These are phyloP conservation scores for Dionaea muscipula DNA, from an alignment of 179 eudicot genomes.

Conservation along the genomic window DNA sequence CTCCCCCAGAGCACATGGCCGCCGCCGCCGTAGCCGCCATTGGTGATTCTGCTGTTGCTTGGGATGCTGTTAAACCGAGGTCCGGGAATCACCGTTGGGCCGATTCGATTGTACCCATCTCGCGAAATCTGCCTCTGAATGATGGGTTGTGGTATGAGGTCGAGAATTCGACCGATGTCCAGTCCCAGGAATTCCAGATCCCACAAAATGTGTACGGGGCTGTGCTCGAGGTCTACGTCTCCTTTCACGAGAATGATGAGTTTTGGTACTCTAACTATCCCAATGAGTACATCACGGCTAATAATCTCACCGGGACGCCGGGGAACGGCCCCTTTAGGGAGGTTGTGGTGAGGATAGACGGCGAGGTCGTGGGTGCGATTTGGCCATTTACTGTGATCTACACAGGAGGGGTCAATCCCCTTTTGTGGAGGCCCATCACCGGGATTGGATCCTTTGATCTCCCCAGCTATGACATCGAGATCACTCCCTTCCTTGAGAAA, in stretches of 20 bases:
- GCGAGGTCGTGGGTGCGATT: constrained; percentile 49
- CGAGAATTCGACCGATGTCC: constrained; percentile 36
- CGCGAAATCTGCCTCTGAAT: constrained; percentile 50
- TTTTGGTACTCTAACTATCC: constrained; percentile 68
- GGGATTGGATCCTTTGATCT: constrained; percentile 83
- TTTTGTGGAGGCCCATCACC: constrained; percentile 77
- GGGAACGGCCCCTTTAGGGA: constrained; percentile 91
- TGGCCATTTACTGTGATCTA: constrained; percentile 86
- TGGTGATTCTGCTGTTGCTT: background rate
- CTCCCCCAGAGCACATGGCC: background rate
- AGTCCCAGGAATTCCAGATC: constrained; percentile 33
- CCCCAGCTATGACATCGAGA: constrained; percentile 69
- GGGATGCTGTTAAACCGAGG: background rate
- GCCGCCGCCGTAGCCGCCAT: background rate
- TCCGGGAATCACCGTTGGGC: constrained; percentile 24
- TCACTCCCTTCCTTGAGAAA: constrained; percentile 65
- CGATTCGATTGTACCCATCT: constrained; percentile 67
- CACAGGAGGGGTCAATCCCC: constrained; percentile 87
- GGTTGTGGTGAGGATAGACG: constrained; percentile 67
- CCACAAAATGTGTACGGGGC: constrained; percentile 71
- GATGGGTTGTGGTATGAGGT: constrained; percentile 94
- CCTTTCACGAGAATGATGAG: constrained; percentile 82
- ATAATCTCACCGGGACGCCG: constrained; percentile 31
- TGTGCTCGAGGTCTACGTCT: constrained; percentile 80
- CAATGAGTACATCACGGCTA: constrained; percentile 47